Evolutionary conservation across 2,329 filamentous ascomycete species (phyloP), one percentile per base, ranked within the genome.

Genomic region (Diplodia corticola): DNA sequence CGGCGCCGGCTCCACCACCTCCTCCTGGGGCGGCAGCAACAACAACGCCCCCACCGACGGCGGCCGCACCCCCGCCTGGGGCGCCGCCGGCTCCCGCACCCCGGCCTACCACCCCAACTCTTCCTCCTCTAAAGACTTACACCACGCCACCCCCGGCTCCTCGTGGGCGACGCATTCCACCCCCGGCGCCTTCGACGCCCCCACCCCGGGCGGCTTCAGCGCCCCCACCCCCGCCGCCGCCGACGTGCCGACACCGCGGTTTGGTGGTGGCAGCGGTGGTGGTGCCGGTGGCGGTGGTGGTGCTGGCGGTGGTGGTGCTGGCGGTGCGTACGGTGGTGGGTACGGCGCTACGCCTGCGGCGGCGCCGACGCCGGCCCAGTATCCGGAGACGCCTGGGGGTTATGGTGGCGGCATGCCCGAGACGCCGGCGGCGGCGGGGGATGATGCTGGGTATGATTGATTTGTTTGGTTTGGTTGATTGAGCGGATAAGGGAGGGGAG

Each of bases 31-130:
- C 70, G 17, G 88, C 88, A 51, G 67, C 69, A 26, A 10, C 88
- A 51, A 65, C 69, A 26, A 10, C 44, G 68, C 68, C 22, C 91
- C 90, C 72, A 86, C 84, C 64, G 83, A 85, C 65, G 89, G 89
- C 7, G 89, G 87, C n/a, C 89, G 93, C 77, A 96, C 92, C 0
- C 93, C 93, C 3, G 89, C 87, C 67, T 73, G 75, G 15, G 74
- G 73, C 64, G 70, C 75, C 26, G 75, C 72, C 51, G 70, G 70
- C 20, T 69, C 74, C 26, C 72, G 73, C 55, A 66, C 76, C n/a
- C 74, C 72, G 26, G 73, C 73, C 4, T 78, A 78, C 66, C 74
- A 76, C 3, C 24, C 75, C 75, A 13, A 78, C 75, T n/a, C n/a
- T n/a, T n/a, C n/a, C n/a, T n/a, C n/a, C n/a, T n/a, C n/a, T n/a